Conservation (phyloP, 1,284 basidiomycete genomes). For the Cutaneotrichosporon sp. region DNA sequence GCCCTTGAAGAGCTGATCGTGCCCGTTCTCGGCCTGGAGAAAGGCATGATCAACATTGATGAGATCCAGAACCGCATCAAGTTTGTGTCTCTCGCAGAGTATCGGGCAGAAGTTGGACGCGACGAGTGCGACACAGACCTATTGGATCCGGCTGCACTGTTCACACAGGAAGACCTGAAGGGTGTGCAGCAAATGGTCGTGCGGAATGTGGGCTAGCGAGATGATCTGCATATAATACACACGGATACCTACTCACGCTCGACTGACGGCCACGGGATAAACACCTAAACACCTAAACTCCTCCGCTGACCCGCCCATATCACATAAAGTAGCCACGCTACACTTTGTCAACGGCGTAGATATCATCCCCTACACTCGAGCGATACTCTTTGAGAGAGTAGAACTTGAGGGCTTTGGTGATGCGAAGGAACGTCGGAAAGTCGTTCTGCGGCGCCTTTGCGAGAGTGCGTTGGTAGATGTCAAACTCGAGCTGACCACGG, state of each 20-base stretch:
- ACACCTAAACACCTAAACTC: no score
- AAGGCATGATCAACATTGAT: not conserved
- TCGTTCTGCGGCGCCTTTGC: not conserved
- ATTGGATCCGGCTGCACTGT: not conserved
- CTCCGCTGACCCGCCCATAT: no score
- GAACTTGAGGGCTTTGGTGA: not conserved
- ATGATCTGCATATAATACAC: no score
- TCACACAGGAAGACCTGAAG: not conserved
- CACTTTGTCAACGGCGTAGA: not conserved
- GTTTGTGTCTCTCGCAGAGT: constrained; percentile 1
- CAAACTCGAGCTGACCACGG: not conserved
- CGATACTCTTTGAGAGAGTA: not conserved
- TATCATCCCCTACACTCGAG: not conserved
- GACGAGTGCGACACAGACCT: constrained; percentile 1
- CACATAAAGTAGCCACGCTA: no score
- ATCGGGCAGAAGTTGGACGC: not conserved
- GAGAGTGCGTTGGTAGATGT: constrained; percentile 1
- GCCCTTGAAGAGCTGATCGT: not conserved
- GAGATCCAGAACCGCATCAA: constrained; percentile 1
- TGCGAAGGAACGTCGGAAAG: not conserved
- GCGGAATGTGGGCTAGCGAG: no score
- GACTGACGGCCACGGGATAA: no score
- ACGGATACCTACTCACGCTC: no score
- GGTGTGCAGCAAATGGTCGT: no score
- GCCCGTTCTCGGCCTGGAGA: not conserved